A percentile compares a stretch with the other conserved stretches of the same genome.
These are phyloP conservation scores for Jatropha podagrica DNA, from an alignment of 441 rosid species.

Conservation along the genomic window DNA sequence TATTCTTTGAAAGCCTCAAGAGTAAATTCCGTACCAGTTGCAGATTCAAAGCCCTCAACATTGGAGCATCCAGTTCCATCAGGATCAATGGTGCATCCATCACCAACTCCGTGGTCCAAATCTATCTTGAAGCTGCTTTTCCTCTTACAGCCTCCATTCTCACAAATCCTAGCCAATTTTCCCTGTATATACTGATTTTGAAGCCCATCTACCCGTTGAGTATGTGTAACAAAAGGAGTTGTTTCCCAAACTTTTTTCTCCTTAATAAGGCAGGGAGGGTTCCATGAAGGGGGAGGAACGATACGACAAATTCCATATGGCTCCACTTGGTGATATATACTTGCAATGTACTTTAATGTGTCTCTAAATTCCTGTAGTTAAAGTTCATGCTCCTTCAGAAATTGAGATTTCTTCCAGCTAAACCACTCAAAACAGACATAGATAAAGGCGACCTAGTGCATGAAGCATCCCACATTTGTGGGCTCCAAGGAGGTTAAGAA, in stretches of 20 bases:
- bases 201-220: slow-evolving; percentile 49
- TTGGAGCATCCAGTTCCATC: slow-evolving; percentile 32
- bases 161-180: slow-evolving; percentile 24
- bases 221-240: slow-evolving; percentile 40
- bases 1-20: slow-evolving; percentile 48
- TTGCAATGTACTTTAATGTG: slow-evolving; percentile 53
- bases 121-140: slow-evolving; percentile 19
- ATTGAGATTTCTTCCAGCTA: slow-evolving; percentile 16
- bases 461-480: too few species aligned
- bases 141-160: slow-evolving; percentile 20
- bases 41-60: slow-evolving; percentile 27
- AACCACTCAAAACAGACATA: too few species aligned
- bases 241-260: slow-evolving; percentile 47
- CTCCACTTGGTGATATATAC: slow-evolving; percentile 49
- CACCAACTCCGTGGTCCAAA: slow-evolving; percentile 26
- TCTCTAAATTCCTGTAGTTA: slow-evolving; percentile 64
- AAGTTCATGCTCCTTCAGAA: slow-evolving; percentile 29
- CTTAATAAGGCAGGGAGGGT: slow-evolving; percentile 52
- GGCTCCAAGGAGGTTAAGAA: too few species aligned
- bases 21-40: slow-evolving; percentile 42
- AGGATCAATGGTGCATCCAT: slow-evolving; percentile 23
- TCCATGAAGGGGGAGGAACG: slow-evolving; percentile 75
- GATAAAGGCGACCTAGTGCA: too few species aligned
- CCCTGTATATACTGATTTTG: slow-evolving; percentile 30
- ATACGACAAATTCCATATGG: slow-evolving; percentile 71